Percentiles rank a stretch among this genome's conserved stretches.
These are phyloP conservation scores for Solanum infundibuliforme DNA, from an alignment of 257 asterid species.

Conservation along the genomic window DNA sequence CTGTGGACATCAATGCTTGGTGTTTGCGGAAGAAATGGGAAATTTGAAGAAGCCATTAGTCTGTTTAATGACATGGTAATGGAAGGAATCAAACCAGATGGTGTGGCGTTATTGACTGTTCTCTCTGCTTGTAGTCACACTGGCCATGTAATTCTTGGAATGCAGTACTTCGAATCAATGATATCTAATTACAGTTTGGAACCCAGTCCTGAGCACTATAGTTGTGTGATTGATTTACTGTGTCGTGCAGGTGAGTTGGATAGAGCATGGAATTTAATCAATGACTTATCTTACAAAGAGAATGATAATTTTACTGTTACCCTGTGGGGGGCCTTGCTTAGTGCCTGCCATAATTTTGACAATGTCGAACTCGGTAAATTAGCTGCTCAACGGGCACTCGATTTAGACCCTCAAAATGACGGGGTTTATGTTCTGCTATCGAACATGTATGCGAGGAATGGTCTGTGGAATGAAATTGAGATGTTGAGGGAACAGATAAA, in stretches of 20 bases:
- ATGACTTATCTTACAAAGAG: slow-evolving; percentile 25
- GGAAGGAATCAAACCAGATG: slow-evolving; percentile 66
- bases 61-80: slow-evolving; percentile 49
- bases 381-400: slow-evolving; percentile 70
- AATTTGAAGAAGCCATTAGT: slow-evolving; percentile 35
- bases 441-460: slow-evolving; percentile 66
- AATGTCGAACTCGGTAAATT: slow-evolving; percentile 53
- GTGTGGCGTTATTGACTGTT: slow-evolving; percentile 59
- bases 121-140: slow-evolving; percentile 83
- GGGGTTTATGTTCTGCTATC: slow-evolving; percentile 65
- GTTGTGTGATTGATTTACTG: slow-evolving; percentile 73
- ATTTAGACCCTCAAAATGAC: slow-evolving; percentile 52
- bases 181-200: slow-evolving; percentile 32
- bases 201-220: slow-evolving; percentile 63
- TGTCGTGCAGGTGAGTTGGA: slow-evolving; percentile 76
- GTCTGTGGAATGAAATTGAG: slow-evolving; percentile 73
- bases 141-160: slow-evolving; percentile 72
- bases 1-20: slow-evolving; percentile 83
- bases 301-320: slow-evolving; percentile 22
- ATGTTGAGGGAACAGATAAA: slow-evolving; percentile 49
- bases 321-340: slow-evolving; percentile 81
- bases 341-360: slow-evolving; percentile 67
- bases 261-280: slow-evolving; percentile 47
- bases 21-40: slow-evolving; percentile 57
- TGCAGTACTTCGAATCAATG: slow-evolving; percentile 62